Conservation (phyloP, 1,139 yeast genomes). For the Eremothecium gossypii region DNA sequence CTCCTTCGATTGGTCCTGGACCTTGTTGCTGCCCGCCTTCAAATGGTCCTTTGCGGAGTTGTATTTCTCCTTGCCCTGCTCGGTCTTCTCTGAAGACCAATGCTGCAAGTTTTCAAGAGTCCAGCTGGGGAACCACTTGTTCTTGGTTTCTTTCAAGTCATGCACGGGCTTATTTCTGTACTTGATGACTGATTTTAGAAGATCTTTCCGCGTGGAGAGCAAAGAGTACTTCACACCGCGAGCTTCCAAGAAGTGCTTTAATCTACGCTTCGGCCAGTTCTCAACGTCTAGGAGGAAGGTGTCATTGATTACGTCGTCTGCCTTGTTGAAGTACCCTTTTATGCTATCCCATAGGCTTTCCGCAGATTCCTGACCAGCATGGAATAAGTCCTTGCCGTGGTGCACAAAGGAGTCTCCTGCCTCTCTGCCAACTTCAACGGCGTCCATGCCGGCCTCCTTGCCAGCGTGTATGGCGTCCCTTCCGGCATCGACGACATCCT, state of each 20-base stretch:
- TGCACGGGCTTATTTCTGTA: conserved; percentile 37
- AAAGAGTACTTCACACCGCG: conserved; percentile 43
- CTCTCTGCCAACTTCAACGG: too few relatives aligned
- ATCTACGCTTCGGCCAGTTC: conserved; percentile 40
- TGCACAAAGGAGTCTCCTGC: too few relatives aligned
- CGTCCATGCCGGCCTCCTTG: too few relatives aligned
- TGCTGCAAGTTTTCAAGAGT: conserved; percentile 33
- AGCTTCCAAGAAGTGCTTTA: conserved; percentile 43
- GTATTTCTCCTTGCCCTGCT: not conserved
- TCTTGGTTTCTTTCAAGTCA: conserved; percentile 27
- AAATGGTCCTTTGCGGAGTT: not conserved
- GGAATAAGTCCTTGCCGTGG: too few relatives aligned
- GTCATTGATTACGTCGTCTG: conserved; percentile 35
- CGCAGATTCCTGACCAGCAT: too few relatives aligned
- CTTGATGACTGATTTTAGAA: conserved; percentile 40
- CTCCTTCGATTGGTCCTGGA: not conserved
- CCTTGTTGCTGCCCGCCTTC: not conserved
- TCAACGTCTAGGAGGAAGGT: conserved; percentile 40
- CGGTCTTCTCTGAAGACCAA: conserved; percentile 33
- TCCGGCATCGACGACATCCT: too few relatives aligned
- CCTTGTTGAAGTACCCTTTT: conserved; percentile 14
- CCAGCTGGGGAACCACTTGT: conserved; percentile 38
- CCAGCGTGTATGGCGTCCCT: too few relatives aligned
- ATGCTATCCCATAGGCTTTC: too few relatives aligned
- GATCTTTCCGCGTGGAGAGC: conserved; percentile 38